Percentiles rank a stretch among this genome's conserved stretches.
These are phyloP conservation scores for Porphyra umbilicalis DNA, from an alignment of 31 red algal genomes.

Conservation along the genomic window DNA sequence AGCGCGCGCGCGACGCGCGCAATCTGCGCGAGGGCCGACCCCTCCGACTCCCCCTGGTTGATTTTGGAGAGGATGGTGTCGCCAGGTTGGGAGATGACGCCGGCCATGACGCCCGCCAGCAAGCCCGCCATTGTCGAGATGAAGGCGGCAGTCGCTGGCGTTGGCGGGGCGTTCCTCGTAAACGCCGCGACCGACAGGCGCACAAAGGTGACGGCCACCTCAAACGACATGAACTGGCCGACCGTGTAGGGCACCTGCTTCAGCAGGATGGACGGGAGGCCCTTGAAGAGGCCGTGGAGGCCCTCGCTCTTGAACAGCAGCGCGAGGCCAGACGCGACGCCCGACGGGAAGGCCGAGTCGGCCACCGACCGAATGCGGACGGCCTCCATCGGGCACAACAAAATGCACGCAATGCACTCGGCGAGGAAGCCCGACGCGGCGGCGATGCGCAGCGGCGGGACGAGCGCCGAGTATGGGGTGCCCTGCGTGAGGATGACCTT, in stretches of 20 bases:
- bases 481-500: constrained; percentile 34
- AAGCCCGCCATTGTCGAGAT: constrained; percentile 59
- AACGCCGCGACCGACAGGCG: constrained; percentile 8
- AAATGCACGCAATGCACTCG: constrained; percentile 64
- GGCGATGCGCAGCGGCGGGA: constrained; percentile 47
- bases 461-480: constrained; percentile 5
- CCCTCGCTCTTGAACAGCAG: constrained; percentile 57
- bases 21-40: constrained; percentile 25
- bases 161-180: too few species aligned
- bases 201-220: constrained; percentile 32
- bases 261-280: constrained; percentile 52
- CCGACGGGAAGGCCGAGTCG: constrained; percentile 47
- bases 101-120: constrained; percentile 66
- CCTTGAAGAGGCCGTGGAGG: constrained; percentile 67
- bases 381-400: constrained; percentile 91
- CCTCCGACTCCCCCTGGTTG: constrained; percentile 66
- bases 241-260: constrained; percentile 91
- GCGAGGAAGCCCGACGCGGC: constrained; percentile 58
- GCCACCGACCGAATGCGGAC: constrained; percentile 83
- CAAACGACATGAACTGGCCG: constrained; percentile 84
- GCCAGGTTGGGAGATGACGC: constrained; percentile 78
- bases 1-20: constrained; percentile 26
- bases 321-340: constrained; percentile 17
- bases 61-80: constrained; percentile 83
- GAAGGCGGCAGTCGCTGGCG: constrained; percentile 10